These are phyloP conservation scores for Penicillium sp. DNA, from an alignment of 2,329 filamentous ascomycete species.

Conservation along the genomic window DNA sequence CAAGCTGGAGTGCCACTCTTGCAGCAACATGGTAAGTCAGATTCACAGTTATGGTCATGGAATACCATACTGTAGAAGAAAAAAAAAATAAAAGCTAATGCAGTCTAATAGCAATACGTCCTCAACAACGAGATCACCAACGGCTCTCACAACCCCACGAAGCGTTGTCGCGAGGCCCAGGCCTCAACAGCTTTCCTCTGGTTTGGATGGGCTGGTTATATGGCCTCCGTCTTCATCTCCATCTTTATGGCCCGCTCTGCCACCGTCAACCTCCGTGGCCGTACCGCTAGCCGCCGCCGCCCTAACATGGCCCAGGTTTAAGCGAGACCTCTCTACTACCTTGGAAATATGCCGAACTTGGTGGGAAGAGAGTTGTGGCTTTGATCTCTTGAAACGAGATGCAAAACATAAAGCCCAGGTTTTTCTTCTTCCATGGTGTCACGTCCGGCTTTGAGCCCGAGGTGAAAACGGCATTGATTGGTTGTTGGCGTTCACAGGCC, in stretches of 20 bases:
- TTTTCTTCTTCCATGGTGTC: background rate
- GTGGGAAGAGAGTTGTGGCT: background rate
- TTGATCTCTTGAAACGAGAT: too few species aligned
- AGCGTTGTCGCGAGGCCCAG: conserved; percentile 57
- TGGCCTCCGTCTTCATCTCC: conserved; percentile 47
- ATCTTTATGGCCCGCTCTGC: conserved; percentile 39
- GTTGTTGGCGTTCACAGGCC: background rate
- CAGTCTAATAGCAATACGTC: conserved; percentile 40
- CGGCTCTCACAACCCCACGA: conserved; percentile 39
- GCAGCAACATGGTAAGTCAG: conserved; percentile 49
- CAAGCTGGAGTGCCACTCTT: conserved; percentile 49
- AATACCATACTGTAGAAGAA: background rate
- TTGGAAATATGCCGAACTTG: background rate
- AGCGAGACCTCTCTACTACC: too few species aligned
- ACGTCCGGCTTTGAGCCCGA: background rate
- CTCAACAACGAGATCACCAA: conserved; percentile 51
- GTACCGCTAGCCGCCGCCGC: conserved; percentile 37
- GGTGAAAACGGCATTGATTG: background rate
- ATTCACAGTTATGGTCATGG: background rate
- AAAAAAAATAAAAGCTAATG: conserved; percentile 6
- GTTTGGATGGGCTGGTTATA: conserved; percentile 53
- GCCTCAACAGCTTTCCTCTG: conserved; percentile 57
- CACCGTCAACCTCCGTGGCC: conserved; percentile 39
- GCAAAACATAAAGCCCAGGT: background rate
- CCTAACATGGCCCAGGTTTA: conserved; percentile 53